These are phyloP conservation scores for Lachancea thermotolerans DNA, from an alignment of 805 yeast genomes.

Conservation along the genomic window DNA sequence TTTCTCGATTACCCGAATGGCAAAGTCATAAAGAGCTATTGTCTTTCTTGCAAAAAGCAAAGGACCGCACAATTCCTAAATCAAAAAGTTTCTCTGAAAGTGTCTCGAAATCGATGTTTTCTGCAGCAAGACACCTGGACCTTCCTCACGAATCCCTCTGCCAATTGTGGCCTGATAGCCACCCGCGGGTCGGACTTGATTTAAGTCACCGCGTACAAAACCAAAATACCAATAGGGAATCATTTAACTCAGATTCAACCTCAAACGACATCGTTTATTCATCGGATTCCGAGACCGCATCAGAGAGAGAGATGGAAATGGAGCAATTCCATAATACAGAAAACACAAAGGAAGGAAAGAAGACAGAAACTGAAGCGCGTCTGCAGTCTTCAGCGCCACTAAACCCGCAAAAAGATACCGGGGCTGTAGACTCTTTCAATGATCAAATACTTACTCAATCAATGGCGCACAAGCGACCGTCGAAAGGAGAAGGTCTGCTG, in stretches of 20 bases:
- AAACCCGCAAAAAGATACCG: no score
- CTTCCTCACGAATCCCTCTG: neutral
- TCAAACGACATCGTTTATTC: no score
- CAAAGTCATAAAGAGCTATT: constrained; percentile 36
- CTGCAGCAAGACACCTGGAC: neutral
- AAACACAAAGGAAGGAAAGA: no score
- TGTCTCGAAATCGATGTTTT: neutral
- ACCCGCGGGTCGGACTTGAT: neutral
- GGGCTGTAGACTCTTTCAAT: neutral
- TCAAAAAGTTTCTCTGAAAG: no score
- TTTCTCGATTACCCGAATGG: constrained; percentile 31
- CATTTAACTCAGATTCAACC: no score
- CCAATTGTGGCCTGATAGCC: neutral
- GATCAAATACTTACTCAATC: constrained; percentile 1
- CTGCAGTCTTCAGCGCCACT: no score
- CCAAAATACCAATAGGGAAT: no score
- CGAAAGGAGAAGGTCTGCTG: neutral
- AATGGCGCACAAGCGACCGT: constrained; percentile 1
- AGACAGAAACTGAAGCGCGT: no score
- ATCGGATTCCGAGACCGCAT: no score
- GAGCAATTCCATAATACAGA: no score
- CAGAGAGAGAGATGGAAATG: no score
- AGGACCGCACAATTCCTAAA: constrained; percentile 7
- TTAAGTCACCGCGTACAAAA: neutral
- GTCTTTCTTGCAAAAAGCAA: constrained; percentile 29